These are phyloP conservation scores for Macrophomina tecta DNA, from an alignment of 2,329 filamentous ascomycete species.

Conservation along the genomic window DNA sequence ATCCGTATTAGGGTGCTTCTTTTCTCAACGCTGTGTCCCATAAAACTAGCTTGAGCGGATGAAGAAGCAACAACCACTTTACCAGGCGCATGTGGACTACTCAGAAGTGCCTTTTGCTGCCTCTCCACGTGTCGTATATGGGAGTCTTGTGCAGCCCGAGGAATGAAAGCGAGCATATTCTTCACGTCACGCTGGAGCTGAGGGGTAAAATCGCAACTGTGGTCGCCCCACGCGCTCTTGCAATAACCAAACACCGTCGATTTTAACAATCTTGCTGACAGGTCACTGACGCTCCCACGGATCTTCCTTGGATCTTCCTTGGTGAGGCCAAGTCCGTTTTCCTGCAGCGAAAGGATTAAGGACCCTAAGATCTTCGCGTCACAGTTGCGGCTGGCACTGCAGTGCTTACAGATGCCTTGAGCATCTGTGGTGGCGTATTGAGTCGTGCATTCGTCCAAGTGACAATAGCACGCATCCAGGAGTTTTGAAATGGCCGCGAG, in stretches of 20 bases:
- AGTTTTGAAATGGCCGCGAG: background rate
- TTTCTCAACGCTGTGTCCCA: too few species aligned
- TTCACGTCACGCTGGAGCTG: background rate
- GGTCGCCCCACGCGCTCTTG: background rate
- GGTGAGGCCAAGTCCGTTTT: background rate
- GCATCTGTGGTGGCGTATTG: background rate
- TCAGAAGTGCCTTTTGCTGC: conserved; percentile 4
- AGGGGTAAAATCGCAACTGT: background rate
- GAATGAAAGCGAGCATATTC: background rate
- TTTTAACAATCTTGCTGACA: background rate
- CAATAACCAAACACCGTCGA: background rate
- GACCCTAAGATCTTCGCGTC: background rate
- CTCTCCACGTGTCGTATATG: conserved; percentile 2
- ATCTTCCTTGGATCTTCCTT: background rate
- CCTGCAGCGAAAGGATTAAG: background rate
- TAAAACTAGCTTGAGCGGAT: too few species aligned
- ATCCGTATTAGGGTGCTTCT: too few species aligned
- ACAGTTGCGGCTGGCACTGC: background rate
- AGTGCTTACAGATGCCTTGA: background rate
- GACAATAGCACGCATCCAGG: conserved; percentile 8
- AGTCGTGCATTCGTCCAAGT: background rate
- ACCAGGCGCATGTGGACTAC: too few species aligned
- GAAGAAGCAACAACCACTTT: too few species aligned
- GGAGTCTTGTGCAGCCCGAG: background rate
- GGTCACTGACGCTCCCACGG: background rate